Conservation (phyloP, 106 monocot genomes). For the Vanilla planifolia region DNA sequence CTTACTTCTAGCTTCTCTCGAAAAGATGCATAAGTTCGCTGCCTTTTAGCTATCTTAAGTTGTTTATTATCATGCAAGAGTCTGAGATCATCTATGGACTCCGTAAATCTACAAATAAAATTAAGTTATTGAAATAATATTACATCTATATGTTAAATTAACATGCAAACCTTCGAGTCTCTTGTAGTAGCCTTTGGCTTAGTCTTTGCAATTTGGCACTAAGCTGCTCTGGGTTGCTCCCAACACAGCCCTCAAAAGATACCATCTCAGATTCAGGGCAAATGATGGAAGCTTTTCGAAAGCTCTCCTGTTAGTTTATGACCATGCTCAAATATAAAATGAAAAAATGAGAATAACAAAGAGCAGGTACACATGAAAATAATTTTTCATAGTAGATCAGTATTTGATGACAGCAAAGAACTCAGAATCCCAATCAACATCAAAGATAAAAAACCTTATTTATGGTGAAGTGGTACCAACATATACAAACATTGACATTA, state of each 20-base stretch:
- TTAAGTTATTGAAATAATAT: conserved; percentile 1
- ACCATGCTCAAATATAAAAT: neutral
- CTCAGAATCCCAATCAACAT: too few species aligned
- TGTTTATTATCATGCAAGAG: conserved; percentile 59
- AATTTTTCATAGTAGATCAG: too few species aligned
- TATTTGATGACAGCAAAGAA: too few species aligned
- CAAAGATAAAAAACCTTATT: too few species aligned
- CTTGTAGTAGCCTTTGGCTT: conserved; percentile 63
- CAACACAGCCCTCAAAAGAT: conserved; percentile 67
- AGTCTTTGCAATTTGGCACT: conserved; percentile 68
- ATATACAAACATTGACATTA: too few species aligned
- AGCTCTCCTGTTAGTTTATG: conserved; percentile 51
- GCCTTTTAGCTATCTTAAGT: conserved; percentile 59
- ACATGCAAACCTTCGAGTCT: conserved; percentile 50
- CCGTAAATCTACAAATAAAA: conserved; percentile 44
- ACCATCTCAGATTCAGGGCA: conserved; percentile 69
- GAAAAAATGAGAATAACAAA: neutral
- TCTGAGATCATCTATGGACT: conserved; percentile 83
- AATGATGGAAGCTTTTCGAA: conserved; percentile 85
- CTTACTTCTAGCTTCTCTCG: conserved; percentile 74
- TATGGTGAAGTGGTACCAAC: too few species aligned
- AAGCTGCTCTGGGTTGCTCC: conserved; percentile 61
- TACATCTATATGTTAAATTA: neutral
- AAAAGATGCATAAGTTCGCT: conserved; percentile 50
- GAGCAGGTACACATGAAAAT: neutral